Evolutionary conservation across 1,284 basidiomycete species (phyloP), one percentile per base, ranked within the genome.

Genomic region (Cutaneotrichosporon cavernicola): DNA sequence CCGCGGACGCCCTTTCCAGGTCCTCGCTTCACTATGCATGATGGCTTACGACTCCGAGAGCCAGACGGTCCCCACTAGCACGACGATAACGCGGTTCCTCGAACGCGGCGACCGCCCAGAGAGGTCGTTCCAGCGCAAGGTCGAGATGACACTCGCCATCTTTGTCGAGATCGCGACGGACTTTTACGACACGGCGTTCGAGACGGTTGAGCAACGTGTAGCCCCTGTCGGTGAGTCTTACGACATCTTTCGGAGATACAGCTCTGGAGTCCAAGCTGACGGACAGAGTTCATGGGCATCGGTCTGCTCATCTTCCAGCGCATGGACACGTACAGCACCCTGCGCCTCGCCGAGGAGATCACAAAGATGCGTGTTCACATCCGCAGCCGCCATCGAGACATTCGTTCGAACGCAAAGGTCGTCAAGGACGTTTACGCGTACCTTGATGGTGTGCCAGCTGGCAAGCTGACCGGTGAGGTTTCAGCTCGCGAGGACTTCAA

Each of bases 181-280:
- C 30, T 59, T 76, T 58, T 65, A 65, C 49, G 67, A 67, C 5
- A 51, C 46, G 16, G 73, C 77, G 0, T 74, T 80, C 57, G 68
- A 64, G 2, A 64, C 62, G 4, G 65, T 69, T 18, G 65, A 63
- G 2, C 43, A 59, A n/a, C 68, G 71, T 30, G 62, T 79, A 2
- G 72, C 77, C 9, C 79, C 79, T 5, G 70, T 75, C 58, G 78
- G 77, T 77, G 60, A 68, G 77, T 73, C 0, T 7, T 11, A 5
- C 22, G 32, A 8, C 34, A 8, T 36, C 8, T 36, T 36, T 13
- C 11, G 34, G 34, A 13, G 7, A 36, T 13, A 36, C 8, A 36
- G 5, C 11, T 26, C 10, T 6, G 1, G 18, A 11, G 34, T 7
- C 14, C 26, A 31, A 62, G 43, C 14, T 49, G n/a, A 34, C 46